Evolutionary conservation across 2,329 filamentous ascomycete species (phyloP), one percentile per base, ranked within the genome.

Genomic region (Mycocentrospora acerina): DNA sequence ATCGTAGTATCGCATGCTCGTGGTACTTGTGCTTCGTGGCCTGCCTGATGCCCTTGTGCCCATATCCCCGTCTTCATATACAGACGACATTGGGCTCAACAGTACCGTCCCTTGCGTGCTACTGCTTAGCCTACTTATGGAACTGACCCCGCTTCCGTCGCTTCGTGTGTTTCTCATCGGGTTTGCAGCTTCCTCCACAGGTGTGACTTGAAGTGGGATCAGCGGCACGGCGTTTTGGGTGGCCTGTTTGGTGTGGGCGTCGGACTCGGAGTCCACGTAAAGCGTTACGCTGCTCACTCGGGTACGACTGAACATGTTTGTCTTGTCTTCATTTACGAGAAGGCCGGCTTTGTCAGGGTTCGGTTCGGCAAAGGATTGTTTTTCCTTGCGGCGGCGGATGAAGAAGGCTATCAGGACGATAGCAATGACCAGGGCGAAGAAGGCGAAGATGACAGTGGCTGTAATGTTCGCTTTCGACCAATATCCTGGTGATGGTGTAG

Each of bases 281-380:
- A 66, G 35, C 0, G 53, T 57, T 7, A 66, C 48, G 33, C 57
- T 64, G 36, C 54, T 55, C 16, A 40, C 44, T n/a, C 57, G 42
- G 9, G 60, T 40, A 6, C 55, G 51, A 28, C 53, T 62, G 54
- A 64, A 66, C 62, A 66, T 64, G 51, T 35, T 58, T 11, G 48
- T 51, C 26, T 58, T 62, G 40, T 64, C 59, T 31, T 61, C 56
- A 30, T 61, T 48, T 7, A 42, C 48, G 27, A 66, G 48, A 4
- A 66, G 55, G 9, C 51, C 49, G 28, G 44, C 44, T 29, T 56
- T 57, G 16, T 56, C 55, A 17, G 57, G 48, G 30, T 32, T 53
- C 28, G 14, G 48, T 37, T 36, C 44, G 34, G 17, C 22, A 7
- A 55, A 48, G 35, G 64, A 61, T 29, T 57, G 59, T 22, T 53